Evolutionary conservation across 2,329 filamentous ascomycete species (phyloP).

Genomic region (Eurotiales sp.): DNA sequence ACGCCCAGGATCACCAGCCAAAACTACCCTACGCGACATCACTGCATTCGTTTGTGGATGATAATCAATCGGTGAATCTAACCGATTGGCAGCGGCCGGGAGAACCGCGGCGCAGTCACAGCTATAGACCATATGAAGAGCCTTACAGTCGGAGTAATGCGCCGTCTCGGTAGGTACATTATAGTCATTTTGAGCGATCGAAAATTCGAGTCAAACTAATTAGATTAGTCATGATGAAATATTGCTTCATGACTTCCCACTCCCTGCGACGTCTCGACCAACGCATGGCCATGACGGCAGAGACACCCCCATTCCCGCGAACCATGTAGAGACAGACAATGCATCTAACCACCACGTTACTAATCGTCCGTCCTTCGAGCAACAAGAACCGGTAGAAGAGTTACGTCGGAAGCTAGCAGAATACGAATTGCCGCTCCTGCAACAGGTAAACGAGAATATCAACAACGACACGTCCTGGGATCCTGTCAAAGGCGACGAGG

Average conservation of each 20-base stretch:
- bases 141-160: conserved; percentile 5
- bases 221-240: neutral
- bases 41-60: conserved; percentile 8
- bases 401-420: conserved; percentile 24
- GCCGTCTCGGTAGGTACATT: neutral
- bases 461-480: conserved; percentile 24
- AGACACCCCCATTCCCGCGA: neutral
- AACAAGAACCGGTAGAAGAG: conserved; percentile 19
- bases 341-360: neutral
- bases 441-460: conserved; percentile 25
- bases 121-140: neutral
- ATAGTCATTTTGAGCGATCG: neutral
- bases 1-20: neutral
- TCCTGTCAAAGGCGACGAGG: conserved; percentile 29
- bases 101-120: neutral
- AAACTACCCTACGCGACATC: conserved; percentile 5
- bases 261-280: neutral
- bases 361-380: neutral
- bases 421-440: conserved; percentile 27
- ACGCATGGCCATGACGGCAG: neutral
- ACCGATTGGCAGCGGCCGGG: neutral
- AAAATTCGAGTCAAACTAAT: neutral
- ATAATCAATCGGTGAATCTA: conserved; percentile 6
- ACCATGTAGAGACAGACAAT: neutral
- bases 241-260: conserved; percentile 5